Evolutionary conservation across 148 eudicot genomes (phyloP).

Genomic region (Polygonum maritimum): DNA sequence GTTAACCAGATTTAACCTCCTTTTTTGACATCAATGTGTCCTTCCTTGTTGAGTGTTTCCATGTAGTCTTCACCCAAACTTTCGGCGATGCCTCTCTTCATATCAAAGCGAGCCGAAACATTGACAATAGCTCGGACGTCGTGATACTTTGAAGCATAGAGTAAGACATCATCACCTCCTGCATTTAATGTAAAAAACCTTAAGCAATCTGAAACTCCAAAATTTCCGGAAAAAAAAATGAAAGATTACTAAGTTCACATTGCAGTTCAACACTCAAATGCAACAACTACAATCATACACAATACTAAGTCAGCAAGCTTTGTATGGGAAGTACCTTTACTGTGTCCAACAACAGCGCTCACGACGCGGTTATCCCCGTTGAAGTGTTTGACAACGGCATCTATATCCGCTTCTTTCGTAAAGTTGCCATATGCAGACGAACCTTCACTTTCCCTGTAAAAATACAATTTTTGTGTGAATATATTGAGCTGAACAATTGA

Average conservation of each 20-base stretch:
- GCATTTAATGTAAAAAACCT: conserved; percentile 13
- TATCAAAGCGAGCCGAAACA: conserved; percentile 68
- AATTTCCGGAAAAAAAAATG: not conserved
- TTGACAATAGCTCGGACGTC: conserved; percentile 60
- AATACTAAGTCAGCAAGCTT: too few species aligned
- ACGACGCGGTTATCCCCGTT: too few species aligned
- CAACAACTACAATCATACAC: too few species aligned
- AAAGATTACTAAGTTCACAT: not conserved
- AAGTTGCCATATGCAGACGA: too few species aligned
- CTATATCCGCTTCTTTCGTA: too few species aligned
- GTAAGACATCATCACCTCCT: conserved; percentile 78
- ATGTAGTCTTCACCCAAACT: conserved; percentile 55
- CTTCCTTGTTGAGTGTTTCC: conserved; percentile 57
- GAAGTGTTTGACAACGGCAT: too few species aligned
- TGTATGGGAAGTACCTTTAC: too few species aligned
- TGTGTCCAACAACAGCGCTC: too few species aligned
- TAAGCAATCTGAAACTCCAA: not conserved
- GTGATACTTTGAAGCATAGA: conserved; percentile 86
- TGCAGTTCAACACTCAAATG: too few species aligned
- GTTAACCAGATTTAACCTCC: not conserved
- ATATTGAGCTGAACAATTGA: too few species aligned
- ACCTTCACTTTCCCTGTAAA: too few species aligned
- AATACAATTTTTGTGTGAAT: too few species aligned
- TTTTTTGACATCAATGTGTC: conserved; percentile 54
- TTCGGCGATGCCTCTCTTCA: conserved; percentile 59